Percentiles rank a stretch among this genome's conserved stretches.
phyloP scores from a whole-genome alignment of 2,329 filamentous ascomycete genomes.

The Cercospora nicotianae region DNA sequence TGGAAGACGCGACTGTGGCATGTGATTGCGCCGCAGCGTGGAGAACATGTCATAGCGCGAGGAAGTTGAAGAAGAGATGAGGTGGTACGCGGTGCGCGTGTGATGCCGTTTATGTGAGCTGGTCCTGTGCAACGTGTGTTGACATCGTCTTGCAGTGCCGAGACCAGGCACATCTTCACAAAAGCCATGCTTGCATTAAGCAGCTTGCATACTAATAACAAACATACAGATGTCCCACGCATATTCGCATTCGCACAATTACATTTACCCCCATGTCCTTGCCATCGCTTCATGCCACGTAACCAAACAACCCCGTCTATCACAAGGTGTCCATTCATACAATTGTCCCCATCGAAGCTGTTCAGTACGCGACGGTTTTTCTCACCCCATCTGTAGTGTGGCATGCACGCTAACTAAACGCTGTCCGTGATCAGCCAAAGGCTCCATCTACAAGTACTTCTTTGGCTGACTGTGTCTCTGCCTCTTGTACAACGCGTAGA shows the following conservation, averaged over 20 bases:
- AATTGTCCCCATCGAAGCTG: slow-evolving; percentile 1
- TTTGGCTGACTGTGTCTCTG: slow-evolving; percentile 76
- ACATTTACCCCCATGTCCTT: not conserved
- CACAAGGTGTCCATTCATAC: not conserved
- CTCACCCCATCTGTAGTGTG: not conserved
- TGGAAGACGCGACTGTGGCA: not conserved
- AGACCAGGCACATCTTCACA: not conserved
- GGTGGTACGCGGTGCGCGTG: not conserved
- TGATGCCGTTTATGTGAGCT: not conserved
- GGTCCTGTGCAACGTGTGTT: not conserved
- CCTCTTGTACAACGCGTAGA: slow-evolving; percentile 77
- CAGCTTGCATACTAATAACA: not conserved
- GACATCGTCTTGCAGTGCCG: not conserved
- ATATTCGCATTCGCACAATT: not conserved
- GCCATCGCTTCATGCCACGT: slow-evolving; percentile 4
- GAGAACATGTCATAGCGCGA: not conserved
- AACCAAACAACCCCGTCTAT: not conserved
- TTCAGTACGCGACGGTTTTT: not conserved
- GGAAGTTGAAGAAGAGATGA: not conserved
- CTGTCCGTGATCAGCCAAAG: slow-evolving; percentile 1
- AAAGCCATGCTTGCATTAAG: not conserved
- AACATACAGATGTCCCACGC: not conserved
- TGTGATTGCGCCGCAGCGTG: not conserved
- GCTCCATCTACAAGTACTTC: slow-evolving; percentile 69
- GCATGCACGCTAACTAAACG: slow-evolving; percentile 8